Evolutionary conservation across 495 filamentous ascomycete species (phyloP).

Genomic region (Trichocladium uniseriatum): DNA sequence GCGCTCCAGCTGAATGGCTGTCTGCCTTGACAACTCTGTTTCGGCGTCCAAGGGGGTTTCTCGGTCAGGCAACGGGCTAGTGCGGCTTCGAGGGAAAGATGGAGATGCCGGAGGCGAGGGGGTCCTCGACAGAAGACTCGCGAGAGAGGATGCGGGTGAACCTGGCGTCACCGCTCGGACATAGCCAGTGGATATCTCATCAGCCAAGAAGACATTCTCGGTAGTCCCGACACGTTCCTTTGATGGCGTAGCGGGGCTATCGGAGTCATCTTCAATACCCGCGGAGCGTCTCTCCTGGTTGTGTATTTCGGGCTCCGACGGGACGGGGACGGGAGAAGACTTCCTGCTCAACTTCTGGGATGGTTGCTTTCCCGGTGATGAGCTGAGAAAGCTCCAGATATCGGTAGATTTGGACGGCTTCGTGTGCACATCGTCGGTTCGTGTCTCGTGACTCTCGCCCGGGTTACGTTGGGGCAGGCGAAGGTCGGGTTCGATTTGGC

Average conservation of each 20-base stretch:
- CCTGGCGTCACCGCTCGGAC: constrained; percentile 1
- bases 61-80: background rate
- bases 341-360: background rate
- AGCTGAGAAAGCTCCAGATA: constrained; percentile 17
- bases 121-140: constrained; percentile 11
- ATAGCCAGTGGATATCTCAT: constrained; percentile 14
- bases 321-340: background rate
- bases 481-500: background rate
- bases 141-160: constrained; percentile 8
- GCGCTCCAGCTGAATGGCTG: constrained; percentile 23
- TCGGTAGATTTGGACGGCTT: background rate
- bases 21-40: constrained; percentile 16
- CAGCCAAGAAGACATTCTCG: background rate
- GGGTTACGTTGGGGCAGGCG: background rate
- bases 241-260: background rate
- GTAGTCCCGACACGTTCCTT: background rate
- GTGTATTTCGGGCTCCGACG: background rate
- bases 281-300: background rate
- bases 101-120: constrained; percentile 7
- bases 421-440: background rate
- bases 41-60: constrained; percentile 1
- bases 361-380: constrained; percentile 1
- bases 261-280: background rate
- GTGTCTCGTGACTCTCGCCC: background rate
- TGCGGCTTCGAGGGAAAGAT: background rate